Conservation (phyloP, 768 basidiomycete species). For the Mycena kentingensis region DNA sequence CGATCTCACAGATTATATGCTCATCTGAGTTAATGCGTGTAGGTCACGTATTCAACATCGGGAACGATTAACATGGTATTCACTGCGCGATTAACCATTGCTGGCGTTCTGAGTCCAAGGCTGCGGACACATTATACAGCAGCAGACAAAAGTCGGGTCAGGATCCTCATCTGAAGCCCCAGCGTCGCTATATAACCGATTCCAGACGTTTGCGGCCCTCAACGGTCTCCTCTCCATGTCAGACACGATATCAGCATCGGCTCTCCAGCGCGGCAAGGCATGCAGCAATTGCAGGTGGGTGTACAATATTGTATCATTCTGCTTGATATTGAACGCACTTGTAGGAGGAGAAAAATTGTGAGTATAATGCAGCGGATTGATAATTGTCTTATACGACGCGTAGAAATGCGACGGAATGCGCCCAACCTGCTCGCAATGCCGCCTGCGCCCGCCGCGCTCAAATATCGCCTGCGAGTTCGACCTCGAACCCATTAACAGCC, state of each 20-base stretch:
- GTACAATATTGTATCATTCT: neutral
- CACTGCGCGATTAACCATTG: no score
- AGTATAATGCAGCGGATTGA: neutral
- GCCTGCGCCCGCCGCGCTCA: neutral
- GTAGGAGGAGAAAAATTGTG: neutral
- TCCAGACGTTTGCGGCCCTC: no score
- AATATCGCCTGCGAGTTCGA: neutral
- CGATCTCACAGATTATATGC: no score
- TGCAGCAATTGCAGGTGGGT: conserved; percentile 1
- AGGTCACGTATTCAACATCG: no score
- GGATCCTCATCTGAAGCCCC: no score
- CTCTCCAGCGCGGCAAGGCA: neutral
- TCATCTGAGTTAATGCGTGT: no score
- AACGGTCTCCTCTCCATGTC: no score
- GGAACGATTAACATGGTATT: no score
- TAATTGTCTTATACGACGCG: neutral
- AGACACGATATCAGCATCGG: neutral
- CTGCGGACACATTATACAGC: no score
- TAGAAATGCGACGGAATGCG: neutral
- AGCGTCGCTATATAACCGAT: no score
- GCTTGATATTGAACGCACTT: neutral
- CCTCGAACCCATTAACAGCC: neutral
- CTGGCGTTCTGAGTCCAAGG: no score
- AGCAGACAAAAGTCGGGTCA: no score
- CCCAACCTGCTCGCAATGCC: neutral